Evolutionary conservation across 1,284 basidiomycete species (phyloP).

Genomic region (Schizophyllum amplum): DNA sequence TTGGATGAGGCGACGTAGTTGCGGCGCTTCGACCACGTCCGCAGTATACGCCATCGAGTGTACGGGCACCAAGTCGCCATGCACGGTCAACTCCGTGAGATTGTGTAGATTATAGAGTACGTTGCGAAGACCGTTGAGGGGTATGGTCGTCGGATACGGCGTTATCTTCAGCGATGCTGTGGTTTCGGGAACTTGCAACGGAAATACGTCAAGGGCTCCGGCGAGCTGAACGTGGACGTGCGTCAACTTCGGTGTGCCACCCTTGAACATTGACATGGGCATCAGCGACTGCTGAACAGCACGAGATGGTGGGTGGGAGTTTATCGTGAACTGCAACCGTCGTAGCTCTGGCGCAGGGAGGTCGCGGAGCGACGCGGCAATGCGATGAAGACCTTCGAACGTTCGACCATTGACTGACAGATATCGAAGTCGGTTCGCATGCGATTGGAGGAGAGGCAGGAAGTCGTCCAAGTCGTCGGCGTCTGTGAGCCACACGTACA

Average conservation of each 20-base stretch:
- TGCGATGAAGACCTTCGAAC: neutral
- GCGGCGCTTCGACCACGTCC: neutral
- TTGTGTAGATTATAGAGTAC: neutral
- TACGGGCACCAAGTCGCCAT: neutral
- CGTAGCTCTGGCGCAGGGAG: neutral
- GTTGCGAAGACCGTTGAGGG: neutral
- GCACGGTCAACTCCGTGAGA: neutral
- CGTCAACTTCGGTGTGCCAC: neutral
- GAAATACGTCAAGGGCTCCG: neutral
- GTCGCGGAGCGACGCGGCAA: neutral
- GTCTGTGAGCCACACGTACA: neutral
- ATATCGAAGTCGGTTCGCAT: neutral
- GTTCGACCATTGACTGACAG: neutral
- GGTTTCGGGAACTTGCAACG: neutral
- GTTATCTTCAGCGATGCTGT: neutral
- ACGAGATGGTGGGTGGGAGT: neutral
- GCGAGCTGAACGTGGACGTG: neutral
- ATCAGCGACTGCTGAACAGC: neutral
- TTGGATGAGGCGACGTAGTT: neutral
- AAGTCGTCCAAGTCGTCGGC: neutral
- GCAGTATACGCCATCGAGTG: neutral
- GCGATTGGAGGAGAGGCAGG: neutral
- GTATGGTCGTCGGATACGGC: neutral
- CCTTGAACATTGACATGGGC: neutral
- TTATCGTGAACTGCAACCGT: neutral